These are phyloP conservation scores for Kuraishia piskuri DNA, from an alignment of 805 yeast genomes.

Conservation along the genomic window DNA sequence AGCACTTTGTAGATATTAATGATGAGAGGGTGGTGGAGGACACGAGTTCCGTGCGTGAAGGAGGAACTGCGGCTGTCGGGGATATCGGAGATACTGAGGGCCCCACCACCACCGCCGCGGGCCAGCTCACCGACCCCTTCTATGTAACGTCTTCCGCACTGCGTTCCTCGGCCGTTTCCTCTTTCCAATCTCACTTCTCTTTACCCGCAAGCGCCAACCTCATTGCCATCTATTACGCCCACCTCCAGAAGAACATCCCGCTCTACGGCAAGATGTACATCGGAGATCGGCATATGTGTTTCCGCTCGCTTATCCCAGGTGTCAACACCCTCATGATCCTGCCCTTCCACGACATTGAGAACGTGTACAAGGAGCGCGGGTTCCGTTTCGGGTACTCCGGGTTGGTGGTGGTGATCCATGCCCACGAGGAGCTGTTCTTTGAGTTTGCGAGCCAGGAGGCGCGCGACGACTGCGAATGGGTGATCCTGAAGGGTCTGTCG, in stretches of 20 bases:
- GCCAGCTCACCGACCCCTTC: slow-evolving; percentile 33
- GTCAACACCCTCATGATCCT: slow-evolving; percentile 72
- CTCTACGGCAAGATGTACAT: slow-evolving; percentile 77
- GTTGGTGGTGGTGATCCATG: slow-evolving; percentile 58
- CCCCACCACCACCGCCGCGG: slow-evolving; percentile 40
- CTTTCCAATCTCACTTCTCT: slow-evolving; percentile 57
- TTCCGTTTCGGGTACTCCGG: slow-evolving; percentile 65
- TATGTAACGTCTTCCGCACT: slow-evolving; percentile 39
- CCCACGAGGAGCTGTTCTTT: slow-evolving; percentile 68
- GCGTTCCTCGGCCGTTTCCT: slow-evolving; percentile 16
- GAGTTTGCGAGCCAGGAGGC: slow-evolving; percentile 61
- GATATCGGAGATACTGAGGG: not conserved
- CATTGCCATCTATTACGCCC: slow-evolving; percentile 61
- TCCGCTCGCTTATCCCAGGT: slow-evolving; percentile 73
- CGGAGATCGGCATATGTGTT: slow-evolving; percentile 64
- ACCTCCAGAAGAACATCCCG: slow-evolving; percentile 65
- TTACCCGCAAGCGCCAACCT: slow-evolving; percentile 42
- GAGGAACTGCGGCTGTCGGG: not conserved
- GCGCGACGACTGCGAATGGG: slow-evolving; percentile 64
- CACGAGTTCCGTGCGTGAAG: too few relatives aligned
- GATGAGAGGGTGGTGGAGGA: not conserved
- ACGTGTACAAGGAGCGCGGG: slow-evolving; percentile 58
- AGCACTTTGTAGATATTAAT: not conserved
- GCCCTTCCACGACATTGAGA: slow-evolving; percentile 68
- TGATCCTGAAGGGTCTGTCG: slow-evolving; percentile 34